Percentiles rank a stretch among this genome's conserved stretches.
These are phyloP conservation scores for Lentinus polychrous DNA, from an alignment of 1,284 basidiomycete species.

Conservation along the genomic window DNA sequence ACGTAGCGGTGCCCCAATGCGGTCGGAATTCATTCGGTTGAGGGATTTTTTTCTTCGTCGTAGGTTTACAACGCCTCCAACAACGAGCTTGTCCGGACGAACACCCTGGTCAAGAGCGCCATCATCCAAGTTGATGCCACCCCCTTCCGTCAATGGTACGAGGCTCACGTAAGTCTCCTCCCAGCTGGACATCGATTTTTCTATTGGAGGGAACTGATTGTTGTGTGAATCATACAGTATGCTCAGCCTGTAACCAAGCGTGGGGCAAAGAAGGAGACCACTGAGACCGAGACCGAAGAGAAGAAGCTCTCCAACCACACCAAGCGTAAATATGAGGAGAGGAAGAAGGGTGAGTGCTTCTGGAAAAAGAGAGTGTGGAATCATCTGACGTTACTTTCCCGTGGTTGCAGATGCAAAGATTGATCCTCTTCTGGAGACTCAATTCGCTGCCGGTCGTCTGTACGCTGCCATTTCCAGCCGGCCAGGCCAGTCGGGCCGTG, in stretches of 20 bases:
- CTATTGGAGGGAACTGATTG: background rate
- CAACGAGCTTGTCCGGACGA: slow-evolving; percentile 98
- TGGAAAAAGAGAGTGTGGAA: slow-evolving; percentile 1
- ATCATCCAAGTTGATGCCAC: slow-evolving; percentile 96
- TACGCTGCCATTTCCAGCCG: slow-evolving; percentile 88
- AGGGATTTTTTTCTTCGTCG: slow-evolving; percentile 1
- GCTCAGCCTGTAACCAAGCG: slow-evolving; percentile 86
- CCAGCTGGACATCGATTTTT: background rate
- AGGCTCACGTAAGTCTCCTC: slow-evolving; percentile 73
- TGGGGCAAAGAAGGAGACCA: slow-evolving; percentile 56
- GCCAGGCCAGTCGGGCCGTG: slow-evolving; percentile 90
- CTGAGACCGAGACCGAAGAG: slow-evolving; percentile 43
- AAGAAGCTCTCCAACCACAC: slow-evolving; percentile 87
- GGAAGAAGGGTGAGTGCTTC: slow-evolving; percentile 69
- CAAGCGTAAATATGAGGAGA: slow-evolving; percentile 79
- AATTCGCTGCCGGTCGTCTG: slow-evolving; percentile 84
- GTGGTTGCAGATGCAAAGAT: slow-evolving; percentile 75
- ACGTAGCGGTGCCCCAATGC: slow-evolving; percentile 35
- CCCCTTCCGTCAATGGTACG: slow-evolving; percentile 98
- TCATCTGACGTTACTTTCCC: slow-evolving; percentile 9
- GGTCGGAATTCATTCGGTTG: background rate
- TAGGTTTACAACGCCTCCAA: slow-evolving; percentile 97
- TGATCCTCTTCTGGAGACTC: slow-evolving; percentile 79
- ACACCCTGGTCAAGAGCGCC: slow-evolving; percentile 92
- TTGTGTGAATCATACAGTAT: slow-evolving; percentile 51